Percentiles rank a stretch among this genome's conserved stretches.
These are phyloP conservation scores for Rhodotorula diobovata DNA, from an alignment of 768 basidiomycete species.

Conservation along the genomic window DNA sequence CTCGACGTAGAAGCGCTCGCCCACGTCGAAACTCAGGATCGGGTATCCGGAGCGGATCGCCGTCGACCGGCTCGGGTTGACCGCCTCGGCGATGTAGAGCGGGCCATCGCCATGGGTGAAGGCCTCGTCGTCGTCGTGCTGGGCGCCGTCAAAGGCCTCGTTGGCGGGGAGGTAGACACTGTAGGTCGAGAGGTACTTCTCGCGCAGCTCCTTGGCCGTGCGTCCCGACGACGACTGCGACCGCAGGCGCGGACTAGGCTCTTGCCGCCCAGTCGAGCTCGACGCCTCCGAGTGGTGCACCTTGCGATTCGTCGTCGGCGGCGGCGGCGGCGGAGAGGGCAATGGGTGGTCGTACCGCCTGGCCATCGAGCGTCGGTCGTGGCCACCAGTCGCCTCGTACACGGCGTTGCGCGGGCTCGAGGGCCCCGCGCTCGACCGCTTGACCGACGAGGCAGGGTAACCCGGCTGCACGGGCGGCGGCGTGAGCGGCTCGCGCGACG, in stretches of 20 bases:
- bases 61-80: constrained; percentile 5
- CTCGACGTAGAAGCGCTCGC: constrained; percentile 23
- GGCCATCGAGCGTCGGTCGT: constrained; percentile 22
- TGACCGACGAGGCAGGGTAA: not conserved
- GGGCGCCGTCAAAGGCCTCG: not conserved
- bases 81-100: constrained; percentile 35
- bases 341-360: constrained; percentile 18
- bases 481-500: not conserved
- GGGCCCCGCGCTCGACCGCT: not conserved
- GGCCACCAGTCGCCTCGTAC: constrained; percentile 14
- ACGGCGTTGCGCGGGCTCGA: not conserved
- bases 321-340: constrained; percentile 2
- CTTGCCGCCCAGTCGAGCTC: not conserved
- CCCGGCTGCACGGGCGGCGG: constrained; percentile 5
- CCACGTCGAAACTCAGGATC: constrained; percentile 16
- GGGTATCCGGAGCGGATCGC: constrained; percentile 25
- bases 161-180: constrained; percentile 16
- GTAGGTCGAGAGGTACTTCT: constrained; percentile 12
- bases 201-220: not conserved
- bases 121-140: constrained; percentile 16
- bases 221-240: not conserved
- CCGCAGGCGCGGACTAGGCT: not conserved
- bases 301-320: not conserved
- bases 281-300: not conserved
- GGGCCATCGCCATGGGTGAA: constrained; percentile 18